A percentile compares a stretch with the other conserved stretches of the same genome.
phyloP scores from a whole-genome alignment of 2,329 filamentous ascomycete genomes.

The Neurospora crassa region DNA sequence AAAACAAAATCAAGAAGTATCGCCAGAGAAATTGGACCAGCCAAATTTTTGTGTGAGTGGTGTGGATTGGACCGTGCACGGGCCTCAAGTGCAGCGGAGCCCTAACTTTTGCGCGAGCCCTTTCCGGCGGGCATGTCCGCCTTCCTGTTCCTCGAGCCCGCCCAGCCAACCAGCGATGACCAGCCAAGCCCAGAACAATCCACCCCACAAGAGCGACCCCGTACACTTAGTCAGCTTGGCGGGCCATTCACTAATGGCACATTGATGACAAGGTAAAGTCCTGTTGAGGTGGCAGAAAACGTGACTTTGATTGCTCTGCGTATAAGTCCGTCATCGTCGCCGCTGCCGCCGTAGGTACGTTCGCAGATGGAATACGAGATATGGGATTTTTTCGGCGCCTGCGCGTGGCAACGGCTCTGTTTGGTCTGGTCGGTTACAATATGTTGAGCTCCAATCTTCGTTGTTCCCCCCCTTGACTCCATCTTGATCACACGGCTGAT shows the following conservation, averaged over 20 bases:
- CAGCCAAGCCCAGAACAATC: neutral
- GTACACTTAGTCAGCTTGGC: neutral
- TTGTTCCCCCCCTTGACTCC: neutral
- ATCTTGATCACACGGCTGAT: neutral
- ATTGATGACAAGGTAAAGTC: neutral
- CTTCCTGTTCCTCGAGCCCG: neutral
- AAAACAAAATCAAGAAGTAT: conserved; percentile 11
- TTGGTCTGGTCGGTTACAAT: too few species aligned
- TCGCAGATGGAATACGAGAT: neutral
- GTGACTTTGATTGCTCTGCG: neutral
- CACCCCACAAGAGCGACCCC: neutral
- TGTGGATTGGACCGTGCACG: conserved; percentile 9
- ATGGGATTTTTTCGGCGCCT: neutral
- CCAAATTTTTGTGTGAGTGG: conserved; percentile 17
- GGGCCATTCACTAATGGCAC: neutral
- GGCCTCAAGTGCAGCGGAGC: conserved; percentile 17
- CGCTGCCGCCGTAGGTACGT: neutral
- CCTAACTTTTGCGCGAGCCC: conserved; percentile 12
- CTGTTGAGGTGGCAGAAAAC: neutral
- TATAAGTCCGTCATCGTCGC: neutral
- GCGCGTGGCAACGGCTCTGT: neutral
- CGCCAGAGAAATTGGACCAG: conserved; percentile 12
- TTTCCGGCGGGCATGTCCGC: neutral
- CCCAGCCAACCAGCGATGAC: neutral
- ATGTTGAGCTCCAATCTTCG: neutral